Percentiles rank a stretch among this genome's conserved stretches.
Conservation (phyloP, 2,329 filamentous ascomycete species). For the Pseudocercospora pini-densiflorae region DNA sequence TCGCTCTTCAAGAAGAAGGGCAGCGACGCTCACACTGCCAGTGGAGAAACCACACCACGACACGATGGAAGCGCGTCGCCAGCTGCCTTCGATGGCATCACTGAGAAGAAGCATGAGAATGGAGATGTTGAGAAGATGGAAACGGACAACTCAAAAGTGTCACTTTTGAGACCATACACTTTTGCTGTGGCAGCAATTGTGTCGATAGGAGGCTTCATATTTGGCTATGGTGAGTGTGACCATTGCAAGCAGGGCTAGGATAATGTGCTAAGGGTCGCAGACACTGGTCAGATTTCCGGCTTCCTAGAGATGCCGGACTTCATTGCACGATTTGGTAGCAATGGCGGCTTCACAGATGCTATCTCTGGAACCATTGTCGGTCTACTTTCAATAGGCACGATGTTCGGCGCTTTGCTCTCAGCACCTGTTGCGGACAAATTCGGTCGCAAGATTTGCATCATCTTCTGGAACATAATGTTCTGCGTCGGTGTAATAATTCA, state of each 20-base stretch:
- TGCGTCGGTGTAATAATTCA: constrained; percentile 69
- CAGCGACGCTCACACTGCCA: not conserved
- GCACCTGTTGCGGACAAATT: constrained; percentile 66
- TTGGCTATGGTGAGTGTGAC: constrained; percentile 43
- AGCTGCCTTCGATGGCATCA: not conserved
- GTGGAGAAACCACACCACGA: constrained; percentile 17
- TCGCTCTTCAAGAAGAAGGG: constrained; percentile 4
- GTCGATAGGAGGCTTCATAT: constrained; percentile 44
- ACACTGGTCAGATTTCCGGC: constrained; percentile 65
- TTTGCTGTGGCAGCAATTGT: constrained; percentile 43
- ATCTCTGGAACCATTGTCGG: constrained; percentile 68
- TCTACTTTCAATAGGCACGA: constrained; percentile 62
- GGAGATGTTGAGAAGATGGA: constrained; percentile 31
- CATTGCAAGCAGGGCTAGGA: not conserved
- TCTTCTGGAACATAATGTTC: constrained; percentile 65
- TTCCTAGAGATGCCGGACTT: constrained; percentile 67
- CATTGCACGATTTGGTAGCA: constrained; percentile 52
- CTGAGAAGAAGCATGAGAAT: constrained; percentile 14
- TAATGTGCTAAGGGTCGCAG: constrained; percentile 40
- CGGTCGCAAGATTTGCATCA: constrained; percentile 66
- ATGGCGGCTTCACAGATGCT: constrained; percentile 57
- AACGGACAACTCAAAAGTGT: constrained; percentile 29
- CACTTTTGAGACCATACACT: constrained; percentile 35
- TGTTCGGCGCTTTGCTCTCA: constrained; percentile 62
- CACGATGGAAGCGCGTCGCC: constrained; percentile 12